Conservation (phyloP, 2,329 filamentous ascomycete genomes). For the Aspergillus eucalypticola region DNA sequence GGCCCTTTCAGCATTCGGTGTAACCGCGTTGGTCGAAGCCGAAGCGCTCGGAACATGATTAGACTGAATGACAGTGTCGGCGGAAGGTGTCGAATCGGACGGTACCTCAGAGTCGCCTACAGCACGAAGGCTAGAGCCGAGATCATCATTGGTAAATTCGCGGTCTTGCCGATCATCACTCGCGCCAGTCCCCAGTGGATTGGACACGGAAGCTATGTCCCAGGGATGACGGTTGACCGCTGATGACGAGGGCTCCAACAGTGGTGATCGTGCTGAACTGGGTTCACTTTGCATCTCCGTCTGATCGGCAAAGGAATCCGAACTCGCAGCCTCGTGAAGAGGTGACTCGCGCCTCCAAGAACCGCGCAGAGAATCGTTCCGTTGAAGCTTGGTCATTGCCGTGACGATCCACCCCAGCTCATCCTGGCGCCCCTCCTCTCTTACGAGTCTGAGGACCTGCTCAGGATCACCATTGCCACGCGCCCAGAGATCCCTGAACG, state of each 20-base stretch:
- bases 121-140: not conserved
- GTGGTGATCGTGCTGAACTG: not conserved
- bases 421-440: conserved; percentile 60
- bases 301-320: not conserved
- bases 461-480: conserved; percentile 62
- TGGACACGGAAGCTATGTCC: conserved; percentile 1
- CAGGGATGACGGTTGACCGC: not conserved
- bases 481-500: conserved; percentile 58
- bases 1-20: not conserved
- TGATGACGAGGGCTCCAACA: not conserved
- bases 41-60: not conserved
- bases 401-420: conserved; percentile 62
- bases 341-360: conserved; percentile 5
- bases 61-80: not conserved
- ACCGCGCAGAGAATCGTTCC: conserved; percentile 6
- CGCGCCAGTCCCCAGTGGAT: not conserved
- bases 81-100: not conserved
- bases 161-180: not conserved
- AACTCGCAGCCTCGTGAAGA: conserved; percentile 8
- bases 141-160: not conserved
- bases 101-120: not conserved
- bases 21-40: not conserved
- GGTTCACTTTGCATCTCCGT: not conserved
- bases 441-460: conserved; percentile 62
- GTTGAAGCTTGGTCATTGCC: conserved; percentile 47